phyloP scores from a whole-genome alignment of 768 basidiomycete genomes.

The Roridomyces roridus region DNA sequence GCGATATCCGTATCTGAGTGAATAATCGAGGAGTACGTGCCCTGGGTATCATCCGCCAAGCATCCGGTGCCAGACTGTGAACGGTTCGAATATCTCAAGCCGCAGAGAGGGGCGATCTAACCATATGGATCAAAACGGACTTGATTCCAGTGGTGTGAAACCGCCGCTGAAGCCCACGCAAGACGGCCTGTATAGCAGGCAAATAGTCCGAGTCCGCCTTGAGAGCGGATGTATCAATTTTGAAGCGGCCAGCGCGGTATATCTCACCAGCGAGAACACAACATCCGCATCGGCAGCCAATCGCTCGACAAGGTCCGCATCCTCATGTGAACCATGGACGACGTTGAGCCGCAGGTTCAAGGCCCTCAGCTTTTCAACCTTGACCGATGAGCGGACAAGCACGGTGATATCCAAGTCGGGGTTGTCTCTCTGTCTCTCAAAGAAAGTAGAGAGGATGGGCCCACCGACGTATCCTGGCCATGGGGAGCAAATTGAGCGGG shows the following conservation, averaged over 20 bases:
- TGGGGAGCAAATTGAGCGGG: neutral
- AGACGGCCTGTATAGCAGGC: too few species aligned
- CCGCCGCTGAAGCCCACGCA: too few species aligned
- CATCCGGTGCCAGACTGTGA: too few species aligned
- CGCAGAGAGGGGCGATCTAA: too few species aligned
- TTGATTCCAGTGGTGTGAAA: too few species aligned
- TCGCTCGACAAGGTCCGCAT: conserved; percentile 25
- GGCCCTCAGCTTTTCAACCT: conserved; percentile 31
- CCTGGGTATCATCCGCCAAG: too few species aligned
- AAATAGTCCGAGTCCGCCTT: too few species aligned
- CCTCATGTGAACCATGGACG: conserved; percentile 33
- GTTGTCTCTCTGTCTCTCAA: conserved; percentile 31
- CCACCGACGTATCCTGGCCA: conserved; percentile 42
- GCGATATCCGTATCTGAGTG: too few species aligned
- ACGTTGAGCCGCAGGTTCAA: conserved; percentile 24
- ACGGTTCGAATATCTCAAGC: too few species aligned
- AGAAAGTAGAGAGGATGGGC: conserved; percentile 33
- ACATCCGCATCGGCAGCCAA: conserved; percentile 35
- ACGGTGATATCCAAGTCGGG: conserved; percentile 29
- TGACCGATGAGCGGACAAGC: conserved; percentile 30
- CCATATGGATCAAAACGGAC: too few species aligned
- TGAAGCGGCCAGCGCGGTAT: neutral
- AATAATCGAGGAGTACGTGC: too few species aligned
- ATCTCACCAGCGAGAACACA: conserved; percentile 35
- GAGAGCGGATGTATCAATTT: neutral